Base-by-base conservation (phyloP, 192 early-diverging fungal genomes). In the Rhizophagus clarus region DNA sequence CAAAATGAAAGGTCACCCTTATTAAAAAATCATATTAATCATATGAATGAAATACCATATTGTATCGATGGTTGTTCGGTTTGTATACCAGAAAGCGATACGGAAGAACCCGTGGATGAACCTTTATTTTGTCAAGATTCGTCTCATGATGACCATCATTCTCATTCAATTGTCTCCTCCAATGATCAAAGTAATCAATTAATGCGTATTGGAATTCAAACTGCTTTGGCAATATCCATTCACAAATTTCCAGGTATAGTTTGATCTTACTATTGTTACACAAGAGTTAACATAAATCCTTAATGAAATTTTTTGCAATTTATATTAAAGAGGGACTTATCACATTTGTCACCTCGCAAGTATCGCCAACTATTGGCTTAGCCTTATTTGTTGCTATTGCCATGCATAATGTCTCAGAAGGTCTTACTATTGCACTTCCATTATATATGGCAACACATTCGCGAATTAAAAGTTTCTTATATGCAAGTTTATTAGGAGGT, bases 341-440 rank as follows among this genome's bases (percentile, higher is more conserved):
- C 29, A 89, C 88, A 10, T 90, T 89, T 75, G 74, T 90, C 3
- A 86, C 86, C 1, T 87, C 83, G 20, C 75, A 84, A 40, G 85
- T 82, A 28, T 87, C 88, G 8, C 82, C 80, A 12, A 80, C 82
- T 26, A 60, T 90, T n/a, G 89, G 89, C 22, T 56, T 89, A 0
- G 85, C 84, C 29, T 84, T 90, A 49, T 87, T 88, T 34, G 76
- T 84, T 60, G 86, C 89, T 10, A 89, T 90, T 56, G 79, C 85
- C 9, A 81, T 90, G 11, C 89, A 90, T 60, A 90, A 90, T 74
- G 72, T 90, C 26, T 88, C 85, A n/a, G 89, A 90, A 60, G 89
- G 89, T 0, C 82, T 88, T 37, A 77, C 89, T 51, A 90, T 90
- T 40, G 88, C 89, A 3, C 80, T 89, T 61, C 89, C 89, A 5